phyloP scores from a whole-genome alignment of 2,329 filamentous ascomycete genomes.

The Dactylellina sp. region DNA sequence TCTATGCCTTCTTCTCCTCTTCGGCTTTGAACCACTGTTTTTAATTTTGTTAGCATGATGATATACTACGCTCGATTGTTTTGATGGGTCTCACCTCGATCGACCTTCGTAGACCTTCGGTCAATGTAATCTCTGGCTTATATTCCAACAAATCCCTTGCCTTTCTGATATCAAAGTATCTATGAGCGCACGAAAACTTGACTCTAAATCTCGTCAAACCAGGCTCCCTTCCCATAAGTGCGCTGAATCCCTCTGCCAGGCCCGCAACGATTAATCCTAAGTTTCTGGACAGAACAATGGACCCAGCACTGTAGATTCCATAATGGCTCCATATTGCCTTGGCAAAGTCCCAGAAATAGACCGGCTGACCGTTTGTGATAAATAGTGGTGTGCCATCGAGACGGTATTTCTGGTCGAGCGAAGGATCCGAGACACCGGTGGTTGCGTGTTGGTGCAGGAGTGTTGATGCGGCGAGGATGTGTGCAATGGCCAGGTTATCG shows the following conservation, averaged over 20 bases:
- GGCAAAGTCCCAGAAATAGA: constrained; percentile 92
- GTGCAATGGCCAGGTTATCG: constrained; percentile 78
- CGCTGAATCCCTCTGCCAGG: constrained; percentile 60
- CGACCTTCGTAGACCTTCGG: constrained; percentile 61
- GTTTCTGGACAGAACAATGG: constrained; percentile 56
- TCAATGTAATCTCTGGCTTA: constrained; percentile 60
- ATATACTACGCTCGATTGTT: background rate
- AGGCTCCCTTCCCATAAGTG: constrained; percentile 60
- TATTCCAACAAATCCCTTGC: constrained; percentile 62
- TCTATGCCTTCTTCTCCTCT: constrained; percentile 31
- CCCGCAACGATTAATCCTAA: constrained; percentile 59
- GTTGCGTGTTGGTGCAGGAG: constrained; percentile 73
- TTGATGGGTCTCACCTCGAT: constrained; percentile 56
- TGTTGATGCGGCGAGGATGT: constrained; percentile 81
- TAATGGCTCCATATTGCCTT: constrained; percentile 77
- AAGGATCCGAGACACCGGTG: constrained; percentile 62
- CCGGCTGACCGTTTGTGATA: constrained; percentile 86
- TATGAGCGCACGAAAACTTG: constrained; percentile 61
- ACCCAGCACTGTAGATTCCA: constrained; percentile 60
- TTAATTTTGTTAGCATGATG: constrained; percentile 12
- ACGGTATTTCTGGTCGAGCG: constrained; percentile 75
- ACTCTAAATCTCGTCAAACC: constrained; percentile 61
- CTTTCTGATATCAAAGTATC: constrained; percentile 62
- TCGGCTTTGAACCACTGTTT: constrained; percentile 50
- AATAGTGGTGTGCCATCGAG: constrained; percentile 90